Conservation (phyloP, 2,329 filamentous ascomycete species). For the Colletotrichum echinochloae region DNA sequence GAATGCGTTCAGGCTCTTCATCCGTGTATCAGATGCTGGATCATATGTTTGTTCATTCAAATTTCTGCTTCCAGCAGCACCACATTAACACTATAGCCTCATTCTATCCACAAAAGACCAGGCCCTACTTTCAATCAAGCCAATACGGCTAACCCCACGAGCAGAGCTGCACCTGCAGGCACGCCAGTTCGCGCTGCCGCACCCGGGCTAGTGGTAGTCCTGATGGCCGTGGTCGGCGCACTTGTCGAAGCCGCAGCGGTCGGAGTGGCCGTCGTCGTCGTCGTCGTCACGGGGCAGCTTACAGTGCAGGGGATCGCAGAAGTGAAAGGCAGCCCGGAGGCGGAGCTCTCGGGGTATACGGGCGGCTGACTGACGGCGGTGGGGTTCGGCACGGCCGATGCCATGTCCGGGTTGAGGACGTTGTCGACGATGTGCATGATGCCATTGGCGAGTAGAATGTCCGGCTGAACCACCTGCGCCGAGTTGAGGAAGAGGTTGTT, state of each 20-base stretch:
- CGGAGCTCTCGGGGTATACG: conserved; percentile 45
- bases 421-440: conserved; percentile 69
- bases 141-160: conserved; percentile 31
- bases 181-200: conserved; percentile 24
- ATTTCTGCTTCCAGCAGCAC: not conserved
- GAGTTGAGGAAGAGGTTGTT: conserved; percentile 64
- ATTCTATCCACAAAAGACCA: not conserved
- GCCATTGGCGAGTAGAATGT: conserved; percentile 68
- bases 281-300: conserved; percentile 53
- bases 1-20: not conserved
- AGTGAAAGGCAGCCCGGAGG: conserved; percentile 52
- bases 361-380: conserved; percentile 51
- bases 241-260: conserved; percentile 42
- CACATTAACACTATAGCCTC: not conserved
- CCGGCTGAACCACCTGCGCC: conserved; percentile 64
- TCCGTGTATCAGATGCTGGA: too few species aligned
- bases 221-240: conserved; percentile 44
- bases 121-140: not conserved
- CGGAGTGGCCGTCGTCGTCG: conserved; percentile 44
- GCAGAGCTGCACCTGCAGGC: conserved; percentile 20
- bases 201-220: conserved; percentile 43
- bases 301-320: conserved; percentile 57
- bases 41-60: not conserved
- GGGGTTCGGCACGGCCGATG: conserved; percentile 52
- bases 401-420: conserved; percentile 59